Base-by-base conservation (phyloP, 495 filamentous ascomycete genomes). In the Hypoxylon crocopeplum region DNA sequence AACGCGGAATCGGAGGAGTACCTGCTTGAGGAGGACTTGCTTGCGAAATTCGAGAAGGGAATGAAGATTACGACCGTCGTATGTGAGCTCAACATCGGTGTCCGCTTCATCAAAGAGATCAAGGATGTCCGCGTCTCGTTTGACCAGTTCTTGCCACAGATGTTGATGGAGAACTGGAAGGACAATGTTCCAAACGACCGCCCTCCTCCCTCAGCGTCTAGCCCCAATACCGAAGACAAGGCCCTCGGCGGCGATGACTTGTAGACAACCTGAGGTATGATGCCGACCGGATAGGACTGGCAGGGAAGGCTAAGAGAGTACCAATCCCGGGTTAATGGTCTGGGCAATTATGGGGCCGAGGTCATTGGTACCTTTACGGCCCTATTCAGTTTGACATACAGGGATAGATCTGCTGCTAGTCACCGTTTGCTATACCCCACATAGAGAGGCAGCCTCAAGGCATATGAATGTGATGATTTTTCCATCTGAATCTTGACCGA, bases 61-160 rank as follows among this genome's bases (percentile, higher is more conserved):
- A 86, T 96, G 86, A 96, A 95, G 75, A 68, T 97, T 12, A 78
- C 80, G 25, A 76, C 84, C 4, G 71, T 67, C 6, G 79, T 96
- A 12, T 86, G 84, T 68, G 78, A 83, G 40, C 72, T 91, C 22
- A 84, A 80, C 51, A 80, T 77, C 48, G 88, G 86, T 6, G 38
- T 91, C 25, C 75, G 66, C 48, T 80, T 82, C 69, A 77, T 84
- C 64, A 75, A 81, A 62, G 83, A 80, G 60, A 79, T 92, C 50
- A 84, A 86, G 44, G 70, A 79, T 5, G 64, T 88, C n/a, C 60
- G 64, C 37, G 77, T 75, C 2, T 73, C 80, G 1, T 87, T 85
- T 69, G 88, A 87, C 69, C 82, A 73, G 5, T 80, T 84, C 36
- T 72, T 93, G 32, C 78, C 79, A 1, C 93, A 96, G 70, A 88